A percentile compares a stretch with the other conserved stretches of the same genome.
These are phyloP conservation scores for Penicillium atrosanguineum DNA, from an alignment of 495 filamentous ascomycete genomes.

Conservation along the genomic window DNA sequence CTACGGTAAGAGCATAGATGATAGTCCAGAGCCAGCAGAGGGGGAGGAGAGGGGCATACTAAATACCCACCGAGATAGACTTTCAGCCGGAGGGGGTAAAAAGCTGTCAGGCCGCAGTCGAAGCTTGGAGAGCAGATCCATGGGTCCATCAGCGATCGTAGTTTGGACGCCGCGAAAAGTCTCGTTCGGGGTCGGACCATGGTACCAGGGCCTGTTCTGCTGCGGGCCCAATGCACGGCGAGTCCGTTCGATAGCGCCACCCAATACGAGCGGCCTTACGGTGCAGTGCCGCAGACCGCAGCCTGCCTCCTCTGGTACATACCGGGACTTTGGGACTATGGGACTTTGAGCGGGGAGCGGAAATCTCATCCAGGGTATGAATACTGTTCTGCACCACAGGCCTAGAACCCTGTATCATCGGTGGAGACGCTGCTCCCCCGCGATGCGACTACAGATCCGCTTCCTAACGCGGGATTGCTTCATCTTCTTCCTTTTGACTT, in stretches of 20 bases:
- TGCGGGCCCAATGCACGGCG: conserved; percentile 6
- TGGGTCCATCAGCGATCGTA: conserved; percentile 22
- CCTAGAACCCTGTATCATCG: conserved; percentile 15
- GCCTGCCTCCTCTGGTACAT: no score
- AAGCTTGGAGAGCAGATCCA: conserved; percentile 21
- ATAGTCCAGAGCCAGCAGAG: background rate
- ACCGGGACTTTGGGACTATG: background rate
- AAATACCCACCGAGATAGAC: conserved; percentile 6
- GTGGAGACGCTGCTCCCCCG: conserved; percentile 12
- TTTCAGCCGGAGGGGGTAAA: conserved; percentile 3
- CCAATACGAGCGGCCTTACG: background rate
- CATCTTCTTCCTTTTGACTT: background rate
- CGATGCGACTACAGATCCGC: conserved; percentile 18
- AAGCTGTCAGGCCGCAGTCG: conserved; percentile 17
- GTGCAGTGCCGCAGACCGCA: no score
- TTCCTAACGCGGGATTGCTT: background rate
- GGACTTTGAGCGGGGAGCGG: background rate
- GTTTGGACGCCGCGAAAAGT: conserved; percentile 25
- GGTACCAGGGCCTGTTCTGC: conserved; percentile 7
- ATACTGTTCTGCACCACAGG: background rate
- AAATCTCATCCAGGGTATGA: background rate
- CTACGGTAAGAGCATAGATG: background rate
- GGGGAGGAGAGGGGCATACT: conserved; percentile 2
- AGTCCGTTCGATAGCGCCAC: conserved; percentile 21
- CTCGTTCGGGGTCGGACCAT: conserved; percentile 17